Conservation (phyloP, 192 early-diverging fungal species). For the Mortierella alpina region DNA sequence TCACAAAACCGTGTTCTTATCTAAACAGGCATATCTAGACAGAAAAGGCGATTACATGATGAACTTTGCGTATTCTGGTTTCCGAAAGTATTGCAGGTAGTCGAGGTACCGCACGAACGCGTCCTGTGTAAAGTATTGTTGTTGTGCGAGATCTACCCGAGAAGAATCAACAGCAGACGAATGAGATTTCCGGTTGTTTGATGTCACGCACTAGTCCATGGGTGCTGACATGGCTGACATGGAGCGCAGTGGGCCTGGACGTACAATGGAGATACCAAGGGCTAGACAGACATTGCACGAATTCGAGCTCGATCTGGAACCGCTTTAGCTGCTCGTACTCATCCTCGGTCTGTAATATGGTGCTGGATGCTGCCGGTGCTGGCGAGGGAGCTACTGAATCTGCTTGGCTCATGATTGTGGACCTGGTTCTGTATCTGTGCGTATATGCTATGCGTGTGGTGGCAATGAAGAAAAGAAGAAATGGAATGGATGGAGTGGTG, state of each 20-base stretch:
- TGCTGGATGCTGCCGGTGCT: background rate
- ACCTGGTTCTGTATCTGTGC: background rate
- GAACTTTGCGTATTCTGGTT: conserved; percentile 91
- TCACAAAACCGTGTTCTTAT: background rate
- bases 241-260: conserved; percentile 10
- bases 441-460: background rate
- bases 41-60: conserved; percentile 67
- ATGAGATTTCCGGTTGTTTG: background rate
- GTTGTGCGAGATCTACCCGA: conserved; percentile 81
- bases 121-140: conserved; percentile 84
- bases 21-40: background rate
- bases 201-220: background rate
- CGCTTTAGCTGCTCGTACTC: conserved; percentile 64
- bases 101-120: conserved; percentile 90
- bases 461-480: too few species aligned
- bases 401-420: conserved; percentile 9
- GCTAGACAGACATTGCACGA: conserved; percentile 94
- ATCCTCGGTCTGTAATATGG: conserved; percentile 39
- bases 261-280: conserved; percentile 93
- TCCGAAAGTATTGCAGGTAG: conserved; percentile 91
- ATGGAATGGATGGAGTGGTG: too few species aligned
- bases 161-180: background rate
- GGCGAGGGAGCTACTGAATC: conserved; percentile 8
- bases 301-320: conserved; percentile 94
- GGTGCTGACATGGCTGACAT: background rate